Evolutionary conservation across 305 asterid species (phyloP).

Genomic region (Solanum hybrid): DNA sequence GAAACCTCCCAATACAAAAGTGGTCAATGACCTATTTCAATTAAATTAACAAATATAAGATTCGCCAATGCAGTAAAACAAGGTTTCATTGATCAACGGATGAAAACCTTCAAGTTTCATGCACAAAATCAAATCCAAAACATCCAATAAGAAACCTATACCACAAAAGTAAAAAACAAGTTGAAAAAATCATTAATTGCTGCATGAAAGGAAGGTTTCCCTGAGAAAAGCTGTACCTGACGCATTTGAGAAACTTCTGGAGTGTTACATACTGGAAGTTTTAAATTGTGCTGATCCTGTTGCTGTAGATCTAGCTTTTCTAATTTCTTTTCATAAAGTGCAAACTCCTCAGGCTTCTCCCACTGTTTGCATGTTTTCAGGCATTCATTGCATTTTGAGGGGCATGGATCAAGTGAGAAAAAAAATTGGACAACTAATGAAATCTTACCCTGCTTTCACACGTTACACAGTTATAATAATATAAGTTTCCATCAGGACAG

Average conservation of each 20-base stretch:
- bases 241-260: slow-evolving; percentile 9
- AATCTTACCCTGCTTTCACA: slow-evolving; percentile 80
- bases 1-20: background rate
- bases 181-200: background rate
- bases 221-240: background rate
- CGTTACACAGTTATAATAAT: slow-evolving; percentile 73
- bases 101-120: background rate
- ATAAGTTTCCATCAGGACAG: slow-evolving; percentile 73
- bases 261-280: background rate
- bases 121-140: background rate
- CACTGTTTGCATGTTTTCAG: slow-evolving; percentile 33
- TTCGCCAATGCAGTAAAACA: background rate
- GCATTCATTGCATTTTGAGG: background rate
- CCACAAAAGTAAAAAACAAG: background rate
- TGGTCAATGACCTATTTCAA: background rate
- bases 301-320: slow-evolving; percentile 39
- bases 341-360: slow-evolving; percentile 74
- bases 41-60: background rate
- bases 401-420: background rate
- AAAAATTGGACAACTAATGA: background rate
- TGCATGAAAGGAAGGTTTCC: background rate
- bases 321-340: slow-evolving; percentile 44
- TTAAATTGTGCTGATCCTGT: slow-evolving; percentile 12
- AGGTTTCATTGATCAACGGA: background rate
- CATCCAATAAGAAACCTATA: background rate